These are phyloP conservation scores for Malus orientalis DNA, from an alignment of 306 rosid species.

Conservation along the genomic window DNA sequence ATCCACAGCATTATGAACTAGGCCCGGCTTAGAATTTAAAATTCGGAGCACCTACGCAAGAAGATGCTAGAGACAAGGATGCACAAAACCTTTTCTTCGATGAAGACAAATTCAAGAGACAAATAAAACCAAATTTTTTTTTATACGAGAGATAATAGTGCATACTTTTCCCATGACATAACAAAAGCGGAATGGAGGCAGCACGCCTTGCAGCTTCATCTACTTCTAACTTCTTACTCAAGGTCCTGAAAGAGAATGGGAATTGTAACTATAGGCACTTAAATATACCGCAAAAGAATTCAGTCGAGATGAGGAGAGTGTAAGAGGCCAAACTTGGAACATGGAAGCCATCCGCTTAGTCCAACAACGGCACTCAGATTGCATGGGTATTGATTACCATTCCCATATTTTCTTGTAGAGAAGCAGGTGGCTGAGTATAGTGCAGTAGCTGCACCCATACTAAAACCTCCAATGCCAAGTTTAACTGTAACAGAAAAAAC, in stretches of 20 bases:
- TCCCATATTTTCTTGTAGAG: conserved; percentile 57
- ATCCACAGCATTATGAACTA: not conserved
- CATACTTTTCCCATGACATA: conserved; percentile 94
- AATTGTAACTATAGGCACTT: conserved; percentile 11
- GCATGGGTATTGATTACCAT: conserved; percentile 62
- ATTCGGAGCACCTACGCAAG: not conserved
- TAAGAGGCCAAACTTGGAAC: conserved; percentile 63
- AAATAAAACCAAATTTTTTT: not conserved
- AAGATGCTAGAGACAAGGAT: not conserved
- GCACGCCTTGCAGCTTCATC: conserved; percentile 59
- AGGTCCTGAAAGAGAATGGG: conserved; percentile 44
- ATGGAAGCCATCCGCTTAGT: conserved; percentile 99
- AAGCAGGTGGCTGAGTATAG: conserved; percentile 80
- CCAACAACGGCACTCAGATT: conserved; percentile 78
- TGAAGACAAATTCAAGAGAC: not conserved
- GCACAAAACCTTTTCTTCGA: not conserved
- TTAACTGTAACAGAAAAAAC: conserved; percentile 48
- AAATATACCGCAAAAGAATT: not conserved
- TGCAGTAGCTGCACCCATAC: conserved; percentile 98
- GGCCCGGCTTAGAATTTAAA: not conserved
- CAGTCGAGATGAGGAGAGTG: conserved; percentile 6
- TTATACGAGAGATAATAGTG: not conserved
- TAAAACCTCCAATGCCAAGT: conserved; percentile 96
- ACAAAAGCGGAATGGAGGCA: conserved; percentile 67
- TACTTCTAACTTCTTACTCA: conserved; percentile 50